Base-by-base conservation (phyloP, 1,284 basidiomycete genomes). In the Papiliotrema nemorosa region DNA sequence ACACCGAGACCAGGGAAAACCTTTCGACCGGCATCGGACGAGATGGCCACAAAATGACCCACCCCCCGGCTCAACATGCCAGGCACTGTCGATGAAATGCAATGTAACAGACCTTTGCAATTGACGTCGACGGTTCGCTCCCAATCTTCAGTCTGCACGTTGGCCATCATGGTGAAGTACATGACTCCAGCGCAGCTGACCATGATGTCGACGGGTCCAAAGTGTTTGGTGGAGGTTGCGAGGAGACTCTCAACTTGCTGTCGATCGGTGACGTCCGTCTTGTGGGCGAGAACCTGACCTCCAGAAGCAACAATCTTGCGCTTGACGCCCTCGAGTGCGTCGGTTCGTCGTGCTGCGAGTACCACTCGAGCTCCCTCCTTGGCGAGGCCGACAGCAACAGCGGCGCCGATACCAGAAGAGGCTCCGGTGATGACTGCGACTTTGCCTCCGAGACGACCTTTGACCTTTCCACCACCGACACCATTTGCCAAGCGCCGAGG, bases 341-440 rank as follows among this genome's bases (percentile, higher is more conserved):
- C 76, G 12, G 73, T 60, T 27, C 85, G 77, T 26, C 86, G 70
- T 4, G 78, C 78, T 34, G 80, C 81, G 18, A 86, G 62, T 10
- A 81, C 79, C 25, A 86, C 76, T 54, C 77, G 79, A 80, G 82
- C 84, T 3, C 82, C 82, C 7, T 79, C 80, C 25, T 75, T 74
- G 3, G 81, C 80, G 22, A 81, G 74, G 4, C 78, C 76, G 50
- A 80, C 67, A 2, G 80, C 77, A 9, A 70, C 69, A 1, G 72
- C 69, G 10, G 68, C 72, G 13, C 73, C 73, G 52, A 75, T 75
- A 27, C 73, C 73, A 7, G 68, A 67, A 5, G 72, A 74, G 24
- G 73, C 72, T 26, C 73, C 73, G 18, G 73, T 75, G 53, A 75
- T 53, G 37, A 75, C 52, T 21, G 70, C 73, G n/a, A 68, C 69